These are phyloP conservation scores for Fusarium tricinctum DNA, from an alignment of 2,329 filamentous ascomycete genomes.

Conservation along the genomic window DNA sequence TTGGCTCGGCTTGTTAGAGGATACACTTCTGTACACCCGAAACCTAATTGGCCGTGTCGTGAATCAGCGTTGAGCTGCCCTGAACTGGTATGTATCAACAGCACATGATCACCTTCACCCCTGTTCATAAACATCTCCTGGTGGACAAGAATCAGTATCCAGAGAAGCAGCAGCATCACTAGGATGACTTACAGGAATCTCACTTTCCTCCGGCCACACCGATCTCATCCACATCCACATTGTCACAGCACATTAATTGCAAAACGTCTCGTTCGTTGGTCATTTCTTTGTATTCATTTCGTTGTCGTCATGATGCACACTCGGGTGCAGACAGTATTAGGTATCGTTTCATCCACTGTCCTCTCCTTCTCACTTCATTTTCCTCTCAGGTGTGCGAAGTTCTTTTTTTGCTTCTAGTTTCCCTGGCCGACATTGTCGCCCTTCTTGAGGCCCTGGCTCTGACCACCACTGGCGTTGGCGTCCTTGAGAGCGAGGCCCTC, in stretches of 20 bases:
- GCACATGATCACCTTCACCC: background rate
- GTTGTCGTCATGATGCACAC: slow-evolving; percentile 33
- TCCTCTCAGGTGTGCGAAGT: background rate
- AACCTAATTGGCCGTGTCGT: slow-evolving; percentile 9
- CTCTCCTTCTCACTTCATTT: background rate
- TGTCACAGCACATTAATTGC: slow-evolving; percentile 1
- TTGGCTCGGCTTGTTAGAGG: slow-evolving; percentile 3
- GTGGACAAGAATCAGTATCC: background rate
- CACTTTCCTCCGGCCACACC: background rate
- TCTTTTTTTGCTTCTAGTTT: slow-evolving; percentile 22
- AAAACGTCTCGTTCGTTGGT: slow-evolving; percentile 5
- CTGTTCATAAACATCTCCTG: background rate
- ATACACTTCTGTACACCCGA: background rate
- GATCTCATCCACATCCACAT: background rate
- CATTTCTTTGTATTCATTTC: slow-evolving; percentile 39
- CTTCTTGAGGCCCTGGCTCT: slow-evolving; percentile 59
- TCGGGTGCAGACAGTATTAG: slow-evolving; percentile 29
- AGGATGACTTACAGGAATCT: slow-evolving; percentile 15
- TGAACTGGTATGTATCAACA: background rate
- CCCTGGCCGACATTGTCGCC: slow-evolving; percentile 61
- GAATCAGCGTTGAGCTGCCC: background rate
- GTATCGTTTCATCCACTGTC: slow-evolving; percentile 34
- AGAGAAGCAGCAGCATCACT: background rate
- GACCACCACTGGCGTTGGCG: slow-evolving; percentile 60
- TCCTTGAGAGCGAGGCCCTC: slow-evolving; percentile 60